Base-by-base conservation (phyloP, 257 asterid species). In the Solanum pennellii region DNA sequence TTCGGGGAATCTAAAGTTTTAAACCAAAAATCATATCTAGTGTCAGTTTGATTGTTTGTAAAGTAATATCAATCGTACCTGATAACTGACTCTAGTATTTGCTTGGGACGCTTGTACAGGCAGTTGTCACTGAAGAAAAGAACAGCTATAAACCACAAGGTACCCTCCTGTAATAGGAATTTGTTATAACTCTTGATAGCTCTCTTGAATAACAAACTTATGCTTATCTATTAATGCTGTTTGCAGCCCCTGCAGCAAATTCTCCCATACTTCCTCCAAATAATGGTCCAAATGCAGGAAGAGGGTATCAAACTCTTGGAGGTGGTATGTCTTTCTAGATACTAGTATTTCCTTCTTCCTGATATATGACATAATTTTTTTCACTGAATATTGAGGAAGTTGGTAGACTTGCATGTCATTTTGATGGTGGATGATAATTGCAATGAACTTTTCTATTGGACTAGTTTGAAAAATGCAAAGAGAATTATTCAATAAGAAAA, bases 241-340 rank as follows among this genome's bases (percentile, higher is more conserved):
- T 92, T 3, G 90, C 88, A 95, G 98, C 87, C 89, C 94, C 98
- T 87, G 94, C 94, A 86, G 97, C 95, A 88, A 96, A 94, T 90
- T 91, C 94, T 93, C 98, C 94, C 88, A 93, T 92, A 83, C 94
- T 96, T 90, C 98, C 98, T 56, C 98, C 98, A 86, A 93, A 88
- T 92, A 92, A 79, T 89, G 90, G 90, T 77, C 89, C 93, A 91
- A 89, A 88, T 88, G 87, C 87, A 77, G 91, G 92, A 89, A 93
- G 89, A 74, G 95, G 98, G 89, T 94, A 96, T 92, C 98, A 96
- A 90, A 93, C 96, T 60, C 89, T 94, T 75, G 94, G 90, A 76
- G 88, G 91, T 88, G 97, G 97, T 96, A 91, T 59, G 92, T 75
- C 49, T 74, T 74, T 74, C 52, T 0, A 76, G 60, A 76, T 76